Base-by-base conservation (phyloP, 228 moss, liverwort and hornwort species). In the Sphagnum magellanicum region DNA sequence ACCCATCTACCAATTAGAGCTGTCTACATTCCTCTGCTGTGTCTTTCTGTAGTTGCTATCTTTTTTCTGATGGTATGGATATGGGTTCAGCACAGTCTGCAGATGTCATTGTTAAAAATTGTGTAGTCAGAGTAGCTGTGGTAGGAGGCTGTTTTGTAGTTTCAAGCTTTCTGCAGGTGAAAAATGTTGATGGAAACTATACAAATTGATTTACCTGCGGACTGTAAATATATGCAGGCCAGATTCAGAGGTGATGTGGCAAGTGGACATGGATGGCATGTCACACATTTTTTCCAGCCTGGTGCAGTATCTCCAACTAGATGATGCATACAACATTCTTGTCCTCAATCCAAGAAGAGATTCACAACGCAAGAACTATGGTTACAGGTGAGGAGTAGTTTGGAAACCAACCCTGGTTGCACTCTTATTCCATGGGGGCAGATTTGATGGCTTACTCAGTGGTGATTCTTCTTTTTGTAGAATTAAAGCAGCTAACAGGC, bases 201-300 rank as follows among this genome's bases (percentile, higher is more conserved):
- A 32, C 32, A 32, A 32, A 0, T 32, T 32, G 32, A 32, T 32
- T 63, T 63, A 7, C 16, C 9, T 63, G 8, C 16, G 9, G 10
- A 16, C 47, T 53, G 51, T 50, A 9, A 3, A 51, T 62, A 47
- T 62, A 16, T 70, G 15, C 85, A 92, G 89, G 73, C 78, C 69
- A 66, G 83, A 80, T 62, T 67, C 79, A 68, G 91, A 81, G 55
- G 83, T 79, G 69, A 74, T 48, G 68, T 98, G 98, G 98, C 98
- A 98, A 85, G 94, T 98, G 68, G 98, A 98, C 78, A 83, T 98
- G 78, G 89, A 81, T 63, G 78, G 89, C 53, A 93, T 98, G 78
- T 85, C 81, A 9, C 81, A 89, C 72, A 74, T 98, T 52, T 90
- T 98, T 68, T 85, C 81, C 68, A 98, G 90, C 79, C 87, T 98